Evolutionary conservation across 495 filamentous ascomycete species (phyloP).

Genomic region (Podospora fimiseda): DNA sequence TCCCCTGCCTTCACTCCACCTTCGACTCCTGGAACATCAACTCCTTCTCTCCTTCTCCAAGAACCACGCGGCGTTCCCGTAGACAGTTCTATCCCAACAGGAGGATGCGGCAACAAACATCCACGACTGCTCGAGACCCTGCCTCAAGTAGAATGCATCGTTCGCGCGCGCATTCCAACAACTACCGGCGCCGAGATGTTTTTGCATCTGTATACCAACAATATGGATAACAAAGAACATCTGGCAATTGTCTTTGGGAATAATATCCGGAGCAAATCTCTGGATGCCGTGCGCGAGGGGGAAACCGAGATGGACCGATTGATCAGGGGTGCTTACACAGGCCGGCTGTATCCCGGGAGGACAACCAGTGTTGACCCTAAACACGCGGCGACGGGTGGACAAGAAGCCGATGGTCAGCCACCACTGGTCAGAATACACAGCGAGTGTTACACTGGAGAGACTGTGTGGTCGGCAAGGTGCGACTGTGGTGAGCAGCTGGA

Average conservation of each 20-base stretch:
- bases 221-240: slow-evolving; percentile 90
- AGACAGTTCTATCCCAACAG: slow-evolving; percentile 45
- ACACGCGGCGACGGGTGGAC: not conserved
- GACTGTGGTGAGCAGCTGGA: slow-evolving; percentile 98
- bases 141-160: slow-evolving; percentile 72
- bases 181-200: slow-evolving; percentile 93
- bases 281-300: slow-evolving; percentile 74
- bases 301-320: slow-evolving; percentile 96
- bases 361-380: slow-evolving; percentile 48
- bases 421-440: slow-evolving; percentile 93
- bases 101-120: slow-evolving; percentile 47
- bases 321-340: slow-evolving; percentile 88
- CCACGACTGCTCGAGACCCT: slow-evolving; percentile 63
- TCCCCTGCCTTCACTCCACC: slow-evolving; percentile 78
- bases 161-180: slow-evolving; percentile 78
- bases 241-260: slow-evolving; percentile 95
- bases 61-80: slow-evolving; percentile 48
- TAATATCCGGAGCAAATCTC: slow-evolving; percentile 68
- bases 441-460: slow-evolving; percentile 98
- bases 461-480: slow-evolving; percentile 93
- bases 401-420: slow-evolving; percentile 5
- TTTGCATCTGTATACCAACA: slow-evolving; percentile 89
- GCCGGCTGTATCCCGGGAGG: slow-evolving; percentile 79
- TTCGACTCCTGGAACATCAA: slow-evolving; percentile 61
- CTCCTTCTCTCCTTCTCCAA: slow-evolving; percentile 29